phyloP scores from a whole-genome alignment of 2,329 filamentous ascomycete species.

The Cladosporium sphaerospermum region DNA sequence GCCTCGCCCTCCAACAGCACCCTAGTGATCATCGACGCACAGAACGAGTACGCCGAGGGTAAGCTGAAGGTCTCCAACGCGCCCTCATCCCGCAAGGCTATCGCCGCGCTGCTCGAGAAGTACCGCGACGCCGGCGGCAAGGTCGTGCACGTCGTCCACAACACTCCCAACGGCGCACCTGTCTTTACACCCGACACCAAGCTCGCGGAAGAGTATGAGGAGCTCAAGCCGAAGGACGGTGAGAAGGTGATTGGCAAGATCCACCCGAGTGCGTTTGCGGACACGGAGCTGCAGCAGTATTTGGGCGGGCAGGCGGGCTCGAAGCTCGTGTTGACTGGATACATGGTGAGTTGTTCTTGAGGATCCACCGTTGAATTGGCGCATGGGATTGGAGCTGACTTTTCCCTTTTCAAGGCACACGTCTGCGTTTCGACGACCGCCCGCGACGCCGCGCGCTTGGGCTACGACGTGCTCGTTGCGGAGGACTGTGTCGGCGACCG shows the following conservation, averaged over 20 bases:
- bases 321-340: constrained; percentile 57
- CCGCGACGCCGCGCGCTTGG: constrained; percentile 53
- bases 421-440: constrained; percentile 60
- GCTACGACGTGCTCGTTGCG: constrained; percentile 57
- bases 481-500: constrained; percentile 60
- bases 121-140: constrained; percentile 52
- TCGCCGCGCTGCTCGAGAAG: constrained; percentile 50
- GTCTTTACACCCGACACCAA: constrained; percentile 59
- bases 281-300: constrained; percentile 52
- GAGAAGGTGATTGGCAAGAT: constrained; percentile 57
- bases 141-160: constrained; percentile 58
- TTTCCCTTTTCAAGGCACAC: constrained; percentile 45
- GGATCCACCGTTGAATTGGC: neutral
- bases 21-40: constrained; percentile 63
- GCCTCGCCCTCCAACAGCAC: constrained; percentile 54
- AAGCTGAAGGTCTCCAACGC: constrained; percentile 52
- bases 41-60: constrained; percentile 61
- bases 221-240: constrained; percentile 47
- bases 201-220: constrained; percentile 55
- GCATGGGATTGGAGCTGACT: too few species aligned
- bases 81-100: constrained; percentile 48
- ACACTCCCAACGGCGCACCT: constrained; percentile 54
- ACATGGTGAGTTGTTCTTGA: constrained; percentile 40
- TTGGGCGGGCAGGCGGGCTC: constrained; percentile 46
- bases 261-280: constrained; percentile 54